Evolutionary conservation across 2,329 filamentous ascomycete genomes (phyloP).

Genomic region (Curvularia spicifera): DNA sequence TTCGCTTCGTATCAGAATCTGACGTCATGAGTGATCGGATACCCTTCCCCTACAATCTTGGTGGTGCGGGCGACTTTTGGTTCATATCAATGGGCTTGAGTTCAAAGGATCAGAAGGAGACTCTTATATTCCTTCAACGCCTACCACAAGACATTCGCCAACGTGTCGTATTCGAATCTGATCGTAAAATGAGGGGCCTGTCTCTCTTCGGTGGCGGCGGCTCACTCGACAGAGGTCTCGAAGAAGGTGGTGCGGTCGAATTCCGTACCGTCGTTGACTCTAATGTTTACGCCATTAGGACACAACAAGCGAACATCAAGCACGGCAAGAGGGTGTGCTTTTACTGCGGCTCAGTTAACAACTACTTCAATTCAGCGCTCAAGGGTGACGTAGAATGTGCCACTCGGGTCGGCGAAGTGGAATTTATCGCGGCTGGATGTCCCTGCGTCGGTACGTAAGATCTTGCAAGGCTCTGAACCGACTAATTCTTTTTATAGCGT

Average conservation of each 20-base stretch:
- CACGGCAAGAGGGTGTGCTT: constrained; percentile 55
- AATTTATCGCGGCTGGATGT: constrained; percentile 74
- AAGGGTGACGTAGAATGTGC: constrained; percentile 55
- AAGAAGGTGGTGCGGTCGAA: constrained; percentile 70
- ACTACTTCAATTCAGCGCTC: constrained; percentile 65
- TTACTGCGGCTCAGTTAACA: constrained; percentile 75
- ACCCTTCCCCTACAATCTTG: constrained; percentile 67
- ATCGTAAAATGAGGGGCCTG: constrained; percentile 55
- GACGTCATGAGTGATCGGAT: constrained; percentile 51
- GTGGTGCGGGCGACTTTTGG: constrained; percentile 71
- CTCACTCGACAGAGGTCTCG: constrained; percentile 76
- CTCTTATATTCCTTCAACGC: constrained; percentile 16
- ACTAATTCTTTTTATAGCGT: constrained; percentile 56
- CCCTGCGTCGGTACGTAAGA: constrained; percentile 66
- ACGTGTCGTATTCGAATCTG: constrained; percentile 62
- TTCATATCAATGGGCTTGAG: constrained; percentile 58
- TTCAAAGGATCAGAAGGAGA: constrained; percentile 8
- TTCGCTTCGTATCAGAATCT: constrained; percentile 60
- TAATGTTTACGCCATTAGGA: constrained; percentile 68
- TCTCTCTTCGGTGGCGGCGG: constrained; percentile 82
- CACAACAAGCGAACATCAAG: constrained; percentile 71
- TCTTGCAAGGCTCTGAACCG: too few relatives aligned
- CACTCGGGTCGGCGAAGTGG: constrained; percentile 67
- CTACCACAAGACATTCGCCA: constrained; percentile 49
- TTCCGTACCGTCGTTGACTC: constrained; percentile 75